Evolutionary conservation across 148 eudicot species (phyloP).

Genomic region (Rhododendron mucronatum): DNA sequence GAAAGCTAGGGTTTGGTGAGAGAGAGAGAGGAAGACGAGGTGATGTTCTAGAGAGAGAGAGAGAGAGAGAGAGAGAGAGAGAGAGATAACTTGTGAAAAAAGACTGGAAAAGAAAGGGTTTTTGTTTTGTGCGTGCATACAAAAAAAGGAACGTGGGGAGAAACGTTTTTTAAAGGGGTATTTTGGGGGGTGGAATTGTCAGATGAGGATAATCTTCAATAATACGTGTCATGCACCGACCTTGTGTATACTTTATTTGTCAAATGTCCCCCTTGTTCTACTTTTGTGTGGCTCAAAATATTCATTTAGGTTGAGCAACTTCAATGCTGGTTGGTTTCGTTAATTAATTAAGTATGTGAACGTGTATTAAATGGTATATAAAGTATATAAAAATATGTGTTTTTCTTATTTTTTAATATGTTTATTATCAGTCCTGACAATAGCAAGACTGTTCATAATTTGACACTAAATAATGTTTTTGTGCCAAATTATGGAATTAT

Average conservation of each 20-base stretch:
- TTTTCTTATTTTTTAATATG: too few relatives aligned
- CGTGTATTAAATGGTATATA: too few relatives aligned
- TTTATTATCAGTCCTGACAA: too few relatives aligned
- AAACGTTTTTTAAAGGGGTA: not conserved
- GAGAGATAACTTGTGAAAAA: not conserved
- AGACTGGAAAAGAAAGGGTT: not conserved
- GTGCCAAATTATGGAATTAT: too few relatives aligned
- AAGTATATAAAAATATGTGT: too few relatives aligned
- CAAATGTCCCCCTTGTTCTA: not conserved
- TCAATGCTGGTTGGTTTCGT: too few relatives aligned
- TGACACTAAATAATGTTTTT: too few relatives aligned
- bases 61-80: not conserved
- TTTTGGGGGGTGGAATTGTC: not conserved
- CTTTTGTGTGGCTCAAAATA: too few relatives aligned
- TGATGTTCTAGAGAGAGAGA: not conserved
- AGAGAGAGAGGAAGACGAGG: not conserved
- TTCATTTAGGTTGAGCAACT: too few relatives aligned
- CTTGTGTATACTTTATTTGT: not conserved
- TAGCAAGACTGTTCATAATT: too few relatives aligned
- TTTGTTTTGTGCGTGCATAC: not conserved
- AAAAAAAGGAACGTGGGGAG: not conserved
- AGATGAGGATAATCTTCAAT: not conserved
- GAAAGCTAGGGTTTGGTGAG: constrained; percentile 1
- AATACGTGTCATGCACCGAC: not conserved
- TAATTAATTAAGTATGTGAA: too few relatives aligned